Evolutionary conservation across 176 grass and related monocot species (phyloP), one percentile per base, ranked within the genome.

Genomic region (Triticum dicoccoides): DNA sequence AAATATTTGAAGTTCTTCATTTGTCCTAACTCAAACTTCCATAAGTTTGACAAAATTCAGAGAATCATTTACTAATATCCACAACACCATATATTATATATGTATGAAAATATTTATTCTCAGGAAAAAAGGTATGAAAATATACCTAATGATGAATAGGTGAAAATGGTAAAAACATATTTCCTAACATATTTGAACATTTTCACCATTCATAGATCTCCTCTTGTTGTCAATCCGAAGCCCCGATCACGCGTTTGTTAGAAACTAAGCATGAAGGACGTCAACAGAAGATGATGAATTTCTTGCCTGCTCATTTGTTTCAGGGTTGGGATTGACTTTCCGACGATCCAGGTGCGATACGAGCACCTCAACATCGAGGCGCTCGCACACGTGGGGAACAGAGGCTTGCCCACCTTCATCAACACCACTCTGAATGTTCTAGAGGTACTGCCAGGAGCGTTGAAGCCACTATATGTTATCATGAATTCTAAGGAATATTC

Each of bases 241-340:
- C 10, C 61, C 12, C 6, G 25, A 6, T 14, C 32, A 9, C 0
- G 13, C 3, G 1, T 8, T 20, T 56, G 30, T 39, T 32, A 8
- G 61, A 47, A 81, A 27, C 18, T 11, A 81, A 32, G 3, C 61
- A 32, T 7, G 5, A 54, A 54, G 15, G 0, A 54, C 7, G 51
- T 54, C 67, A 73, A 72, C 12, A 72, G 65, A 11, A 59, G 51
- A 34, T 66, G 15, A 1, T 79, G 20, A 66, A 71, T 9, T 71
- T 65, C 25, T 72, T 10, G 6, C 15, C 6, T 27, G 11, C 34
- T 30, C 21, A 20, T 81, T 71, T 73, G 58, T 29, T 81, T 27
- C 85, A 93, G 91, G 34, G 91, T 93, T 17, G 91, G 91, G 59
- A 84, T 93, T 8, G 91, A 90, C 76, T 85, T 88, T 38, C 91